phyloP scores from a whole-genome alignment of 2,329 filamentous ascomycete genomes.

The Laburnicola sp. region DNA sequence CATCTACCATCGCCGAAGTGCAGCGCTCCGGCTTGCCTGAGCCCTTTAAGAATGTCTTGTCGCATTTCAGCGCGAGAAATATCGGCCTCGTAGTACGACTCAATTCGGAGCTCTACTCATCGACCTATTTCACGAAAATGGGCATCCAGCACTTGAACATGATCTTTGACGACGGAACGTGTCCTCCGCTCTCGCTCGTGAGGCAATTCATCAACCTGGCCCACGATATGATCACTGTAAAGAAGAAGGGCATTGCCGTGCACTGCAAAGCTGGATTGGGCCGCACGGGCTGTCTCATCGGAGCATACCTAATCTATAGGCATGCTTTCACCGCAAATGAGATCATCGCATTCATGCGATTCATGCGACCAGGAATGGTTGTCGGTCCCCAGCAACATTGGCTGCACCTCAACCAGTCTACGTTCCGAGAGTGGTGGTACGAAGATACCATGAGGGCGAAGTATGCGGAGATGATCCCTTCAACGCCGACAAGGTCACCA shows the following conservation, averaged over 20 bases:
- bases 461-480: constrained; percentile 64
- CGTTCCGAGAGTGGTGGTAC: constrained; percentile 98
- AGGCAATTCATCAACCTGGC: constrained; percentile 93
- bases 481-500: constrained; percentile 60
- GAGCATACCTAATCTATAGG: constrained; percentile 95
- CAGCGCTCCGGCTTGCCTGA: constrained; percentile 71
- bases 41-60: constrained; percentile 94
- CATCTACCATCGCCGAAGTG: constrained; percentile 74
- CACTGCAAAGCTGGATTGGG: constrained; percentile 98
- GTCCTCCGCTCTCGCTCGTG: constrained; percentile 84
- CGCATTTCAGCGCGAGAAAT: constrained; percentile 83
- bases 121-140: constrained; percentile 93
- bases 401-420: constrained; percentile 94
- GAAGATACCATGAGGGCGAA: constrained; percentile 80
- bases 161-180: constrained; percentile 99
- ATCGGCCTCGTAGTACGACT: constrained; percentile 92
- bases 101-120: constrained; percentile 94
- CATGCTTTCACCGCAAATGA: constrained; percentile 98
- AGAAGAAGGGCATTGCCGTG: constrained; percentile 91
- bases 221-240: constrained; percentile 88
- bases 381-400: constrained; percentile 98
- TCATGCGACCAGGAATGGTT: constrained; percentile 99
- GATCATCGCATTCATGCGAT: constrained; percentile 96
- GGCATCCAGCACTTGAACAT: constrained; percentile 97
- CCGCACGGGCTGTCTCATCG: constrained; percentile 92